Evolutionary conservation across 495 filamentous ascomycete species (phyloP), one percentile per base, ranked within the genome.

Genomic region (Aspergillus bridgeri): DNA sequence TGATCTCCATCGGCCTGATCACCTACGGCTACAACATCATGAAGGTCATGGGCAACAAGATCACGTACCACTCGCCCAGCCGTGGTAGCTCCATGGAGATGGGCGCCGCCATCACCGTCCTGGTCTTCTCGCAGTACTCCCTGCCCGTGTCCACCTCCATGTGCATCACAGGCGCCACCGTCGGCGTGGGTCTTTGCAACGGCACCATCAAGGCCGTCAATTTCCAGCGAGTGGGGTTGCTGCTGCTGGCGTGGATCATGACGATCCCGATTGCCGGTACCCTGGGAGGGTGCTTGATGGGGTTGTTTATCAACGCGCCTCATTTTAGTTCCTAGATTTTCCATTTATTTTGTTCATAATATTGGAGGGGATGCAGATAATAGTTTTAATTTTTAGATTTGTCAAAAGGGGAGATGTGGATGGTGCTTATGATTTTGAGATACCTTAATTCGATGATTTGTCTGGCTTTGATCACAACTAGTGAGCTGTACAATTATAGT

Each of bases 1-100:
- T 70, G 56, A 82, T 86, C 61, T 83, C 78, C 5, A 56, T 82
- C 49, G 85, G 85, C 52, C 71, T 88, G 7, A 70, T 76, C 60
- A 85, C 82, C 25, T 88, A 85, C 60, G 85, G 85, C 15, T 88
- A 87, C 71, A 85, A 87, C 71, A 88, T 88, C 69, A 86, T 88
- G 82, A 82, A 83, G 69, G 75, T 81, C 64, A 83, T 87, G 81
- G 84, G 85, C 60, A 88, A 87, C 77, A 83, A 83, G 59, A 85
- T 87, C 60, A 87, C 84, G 48, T 82, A 85, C 65, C 82, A 86
- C 74, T 85, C 82, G 2, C 84, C 84, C 5, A 82, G 75, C 60
- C 73, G 84, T 50, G 75, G 84, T 38, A 84, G 71, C 63, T 83
- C 81, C 23, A 87, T 87, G 84, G 85, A 88, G 60, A 71, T 88